Evolutionary conservation across 2,329 filamentous ascomycete genomes (phyloP), one percentile per base, ranked within the genome.

Genomic region (Xylaria sp.): DNA sequence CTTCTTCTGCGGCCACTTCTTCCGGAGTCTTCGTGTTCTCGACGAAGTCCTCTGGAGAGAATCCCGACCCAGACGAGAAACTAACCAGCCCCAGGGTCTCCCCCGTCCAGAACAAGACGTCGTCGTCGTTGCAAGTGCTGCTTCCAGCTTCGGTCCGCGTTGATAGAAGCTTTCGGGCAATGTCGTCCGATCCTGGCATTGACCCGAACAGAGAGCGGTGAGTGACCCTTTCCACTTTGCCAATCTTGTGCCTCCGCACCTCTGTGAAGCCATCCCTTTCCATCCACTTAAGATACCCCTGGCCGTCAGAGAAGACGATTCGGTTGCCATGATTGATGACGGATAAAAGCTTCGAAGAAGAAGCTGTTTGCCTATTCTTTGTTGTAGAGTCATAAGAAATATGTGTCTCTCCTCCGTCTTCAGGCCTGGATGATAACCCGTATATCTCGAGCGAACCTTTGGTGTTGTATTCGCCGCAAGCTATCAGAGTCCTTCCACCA

Each of bases 401-500:
- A 76, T 39, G 78, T 76, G 46, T 76, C 12, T 25, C 39, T 28
- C 31, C 44, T 12, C 34, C 39, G 7, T 65, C 60, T 50, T 66
- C 67, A 8, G 28, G 31, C 18, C 78, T 71, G 75, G 80, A 81
- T 28, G 81, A 83, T 0, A 93, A 81, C 15, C 90, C 89, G 79
- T 97, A 97, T n/a, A 97, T 82, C 77, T 98, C 95, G 1, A 98
- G 84, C 0, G 92, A 94, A 0, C 95, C 95, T 79, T 96, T 94
- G 39, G 92, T 93, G 74, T 96, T 97, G 82, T 98, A 98, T 77
- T 95, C 93, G 5, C 94, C 95, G 48, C 92, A 93, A 2, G 94
- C 93, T 61, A 97, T 87, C 31, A 98, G 81, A 0, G 91, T 94
- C 55, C 90, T 85, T 0, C 90, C 87, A 13, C 80, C 86, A 0